These are phyloP conservation scores for Brassica napus DNA, from an alignment of 345 rosid species.

Conservation along the genomic window DNA sequence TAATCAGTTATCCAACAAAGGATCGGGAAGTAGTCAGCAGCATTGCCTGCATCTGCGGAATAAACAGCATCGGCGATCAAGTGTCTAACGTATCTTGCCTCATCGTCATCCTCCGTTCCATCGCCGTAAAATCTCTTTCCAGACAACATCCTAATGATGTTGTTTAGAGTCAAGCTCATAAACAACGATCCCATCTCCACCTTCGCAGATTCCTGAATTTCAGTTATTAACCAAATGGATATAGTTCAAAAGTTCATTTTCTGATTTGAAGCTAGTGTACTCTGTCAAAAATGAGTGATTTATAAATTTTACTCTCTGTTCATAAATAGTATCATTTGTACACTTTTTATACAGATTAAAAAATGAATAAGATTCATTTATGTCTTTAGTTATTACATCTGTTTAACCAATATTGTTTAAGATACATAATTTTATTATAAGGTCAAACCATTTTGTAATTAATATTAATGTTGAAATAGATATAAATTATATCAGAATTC, in stretches of 20 bases:
- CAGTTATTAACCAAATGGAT: neutral
- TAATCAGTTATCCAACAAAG: conserved; percentile 45
- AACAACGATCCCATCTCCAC: conserved; percentile 45
- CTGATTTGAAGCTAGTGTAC: no score
- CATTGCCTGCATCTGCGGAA: conserved; percentile 36
- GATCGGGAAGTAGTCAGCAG: conserved; percentile 46
- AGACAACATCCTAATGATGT: conserved; percentile 46
- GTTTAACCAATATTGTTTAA: no score
- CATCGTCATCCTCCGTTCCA: conserved; percentile 35
- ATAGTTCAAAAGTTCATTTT: no score
- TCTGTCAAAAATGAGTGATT: no score
- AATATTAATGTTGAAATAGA: no score
- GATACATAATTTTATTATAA: no score
- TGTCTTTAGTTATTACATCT: no score
- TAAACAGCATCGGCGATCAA: conserved; percentile 35
- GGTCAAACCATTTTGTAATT: neutral
- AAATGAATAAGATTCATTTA: no score
- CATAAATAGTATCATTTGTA: no score
- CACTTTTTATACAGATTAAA: no score
- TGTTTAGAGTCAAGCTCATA: conserved; percentile 40
- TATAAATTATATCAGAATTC: no score
- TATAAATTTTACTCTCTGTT: no score
- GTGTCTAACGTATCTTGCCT: conserved; percentile 44
- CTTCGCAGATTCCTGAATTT: conserved; percentile 25
- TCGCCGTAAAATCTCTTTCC: conserved; percentile 55